Base-by-base conservation (phyloP, 352 stramenopile genomes). In the Globisporangium sylvaticum region DNA sequence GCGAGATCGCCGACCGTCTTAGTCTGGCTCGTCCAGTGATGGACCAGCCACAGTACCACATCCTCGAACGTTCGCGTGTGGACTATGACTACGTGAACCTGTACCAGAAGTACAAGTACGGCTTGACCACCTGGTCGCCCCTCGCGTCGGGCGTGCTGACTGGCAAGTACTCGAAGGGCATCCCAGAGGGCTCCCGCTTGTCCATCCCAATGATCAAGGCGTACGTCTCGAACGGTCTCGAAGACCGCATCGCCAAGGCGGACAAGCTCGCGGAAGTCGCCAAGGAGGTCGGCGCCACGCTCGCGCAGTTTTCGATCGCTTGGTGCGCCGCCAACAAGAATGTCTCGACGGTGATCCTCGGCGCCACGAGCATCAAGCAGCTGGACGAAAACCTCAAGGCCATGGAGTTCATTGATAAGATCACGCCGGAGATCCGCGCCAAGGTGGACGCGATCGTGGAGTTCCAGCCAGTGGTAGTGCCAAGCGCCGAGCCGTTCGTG, bases 111-210 rank as follows among this genome's bases (percentile, higher is more conserved):
- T 87, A 87, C 65, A 83, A 80, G 37, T 65, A 84, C 64, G 87
- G 84, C 12, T 72, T 88, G 34, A 94, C 82, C 6, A 90, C 78
- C 25, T 95, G 83, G 81, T 91, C 77, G 50, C 82, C 85, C 15
- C 68, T 95, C 6, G 79, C 80, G 4, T 87, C 75, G 12, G 87
- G 87, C 27, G 64, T 94, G 9, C 66, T 95, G 4, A 92, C 87
- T 39, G 84, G 84, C 55, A 94, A 94, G 66, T 94, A 94, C 84
- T 89, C 76, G 68, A 81, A 82, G n/a, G 81, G 80, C 0, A 87
- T 91, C 31, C 87, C 87, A 3, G 84, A 87, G 6, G 85, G 79
- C 42, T 94, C 76, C 20, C 83, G 77, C 69, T 55, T 87, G 37
- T 86, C 79, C 72, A 87, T 78, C n/a, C n/a, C n/a, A n/a, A n/a